Conservation (phyloP, 306 rosid species). For the Senna tora region DNA sequence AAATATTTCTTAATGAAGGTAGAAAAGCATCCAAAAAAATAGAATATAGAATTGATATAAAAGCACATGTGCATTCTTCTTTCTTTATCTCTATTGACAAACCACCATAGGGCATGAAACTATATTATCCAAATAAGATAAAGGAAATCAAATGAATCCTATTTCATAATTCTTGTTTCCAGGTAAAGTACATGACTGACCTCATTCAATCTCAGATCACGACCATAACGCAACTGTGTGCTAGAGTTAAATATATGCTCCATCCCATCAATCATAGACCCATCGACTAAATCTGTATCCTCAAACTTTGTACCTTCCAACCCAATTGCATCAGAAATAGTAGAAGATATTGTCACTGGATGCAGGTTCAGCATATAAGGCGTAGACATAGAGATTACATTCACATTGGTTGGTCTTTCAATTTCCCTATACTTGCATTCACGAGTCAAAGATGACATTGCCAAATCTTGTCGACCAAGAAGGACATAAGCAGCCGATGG, state of each 20-base stretch:
- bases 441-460: slow-evolving; percentile 77
- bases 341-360: slow-evolving; percentile 90
- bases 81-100: slow-evolving; percentile 16
- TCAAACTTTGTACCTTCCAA: slow-evolving; percentile 82
- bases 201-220: slow-evolving; percentile 95
- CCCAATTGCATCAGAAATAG: slow-evolving; percentile 86
- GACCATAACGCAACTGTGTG: slow-evolving; percentile 95
- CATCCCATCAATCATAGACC: slow-evolving; percentile 91
- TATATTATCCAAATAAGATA: slow-evolving; percentile 16
- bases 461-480: slow-evolving; percentile 98
- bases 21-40: background rate
- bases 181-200: slow-evolving; percentile 48
- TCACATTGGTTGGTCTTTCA: slow-evolving; percentile 84
- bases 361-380: slow-evolving; percentile 97
- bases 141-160: slow-evolving; percentile 33
- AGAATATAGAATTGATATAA: background rate
- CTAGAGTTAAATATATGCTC: slow-evolving; percentile 97
- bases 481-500: slow-evolving; percentile 95
- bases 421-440: slow-evolving; percentile 76
- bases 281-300: slow-evolving; percentile 93
- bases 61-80: background rate
- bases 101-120: slow-evolving; percentile 29
- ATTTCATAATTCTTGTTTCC: slow-evolving; percentile 18
- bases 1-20: slow-evolving; percentile 15
- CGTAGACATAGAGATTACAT: slow-evolving; percentile 89